phyloP scores from a whole-genome alignment of 1,139 yeast genomes.

The Kodamaea suecica region DNA sequence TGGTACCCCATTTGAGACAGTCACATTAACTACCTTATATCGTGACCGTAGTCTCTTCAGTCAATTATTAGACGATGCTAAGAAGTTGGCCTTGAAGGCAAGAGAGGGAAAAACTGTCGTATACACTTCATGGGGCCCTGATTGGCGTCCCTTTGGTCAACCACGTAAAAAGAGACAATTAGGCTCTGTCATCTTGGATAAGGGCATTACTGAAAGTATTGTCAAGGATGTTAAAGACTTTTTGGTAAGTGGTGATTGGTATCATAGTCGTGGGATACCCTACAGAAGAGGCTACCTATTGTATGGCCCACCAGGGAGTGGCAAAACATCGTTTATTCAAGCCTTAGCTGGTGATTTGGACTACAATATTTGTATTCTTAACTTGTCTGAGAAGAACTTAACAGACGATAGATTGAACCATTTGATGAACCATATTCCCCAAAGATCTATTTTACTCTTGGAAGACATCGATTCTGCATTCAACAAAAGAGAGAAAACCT shows the following conservation, averaged over 20 bases:
- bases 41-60: conserved; percentile 71
- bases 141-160: conserved; percentile 98
- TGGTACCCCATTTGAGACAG: conserved; percentile 95
- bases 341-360: conserved; percentile 96
- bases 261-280: conserved; percentile 93
- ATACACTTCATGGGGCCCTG: conserved; percentile 95
- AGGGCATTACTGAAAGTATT: conserved; percentile 64
- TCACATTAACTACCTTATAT: conserved; percentile 84
- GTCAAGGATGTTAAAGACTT: conserved; percentile 77
- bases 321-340: conserved; percentile 92
- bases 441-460: conserved; percentile 73
- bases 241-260: conserved; percentile 81
- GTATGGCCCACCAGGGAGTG: conserved; percentile 98
- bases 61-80: conserved; percentile 81
- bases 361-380: conserved; percentile 89
- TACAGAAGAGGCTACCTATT: conserved; percentile 91
- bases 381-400: conserved; percentile 82
- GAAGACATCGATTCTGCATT: conserved; percentile 98
- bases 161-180: conserved; percentile 84
- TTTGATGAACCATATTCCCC: conserved; percentile 94
- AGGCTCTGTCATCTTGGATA: conserved; percentile 82
- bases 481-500: conserved; percentile 71
- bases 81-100: conserved; percentile 71
- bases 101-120: conserved; percentile 94
- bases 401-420: conserved; percentile 95